Evolutionary conservation across 2,329 filamentous ascomycete genomes (phyloP), one percentile per base, ranked within the genome.

Genomic region (Colletotrichum echinochloae): DNA sequence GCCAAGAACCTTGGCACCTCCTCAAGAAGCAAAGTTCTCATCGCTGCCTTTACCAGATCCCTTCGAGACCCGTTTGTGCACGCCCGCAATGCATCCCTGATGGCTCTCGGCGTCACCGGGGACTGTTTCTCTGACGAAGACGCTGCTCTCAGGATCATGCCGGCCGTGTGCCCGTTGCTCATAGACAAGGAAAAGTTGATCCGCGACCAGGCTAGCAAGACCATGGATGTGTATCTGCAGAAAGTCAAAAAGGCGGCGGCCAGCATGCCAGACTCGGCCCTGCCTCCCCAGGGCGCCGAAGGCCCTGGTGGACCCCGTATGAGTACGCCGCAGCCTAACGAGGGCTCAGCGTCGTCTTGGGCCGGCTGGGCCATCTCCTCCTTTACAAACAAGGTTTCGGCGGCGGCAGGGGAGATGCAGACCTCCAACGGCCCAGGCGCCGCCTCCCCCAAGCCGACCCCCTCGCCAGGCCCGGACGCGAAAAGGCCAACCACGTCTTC

Each of bases 321-420:
- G 86, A 91, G 91, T 72, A 96, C 93, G 1, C 91, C 94, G 1
- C 92, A 94, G 71, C 83, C 87, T 2, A 80, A 77, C 71, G 81
- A 83, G 55, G 88, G 87, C 48, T 87, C 91, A 64, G 84, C 87
- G 28, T 90, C 90, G 3, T 86, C 87, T 5, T 98, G 96, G 96
- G 90, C 96, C 1, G 96, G 96, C 16, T 99, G 96, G 96, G 96
- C 96, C 1, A 98, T 99, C 65, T 98, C 96, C 0, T 98, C 94
- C 1, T 99, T 99, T 78, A 98, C 96, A 2, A 98, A 98, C 81
- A 98, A 97, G 77, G 80, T 98, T 16, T 91, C 94, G 1, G 83
- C 92, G 0, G 94, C 94, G 0, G 92, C 92, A 11, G 96, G 96
- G 23, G 92, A 98, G 67, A 99, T 99, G 73, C 87, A 95, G 77